Base-by-base conservation (phyloP, 257 asterid species). In the Ehretia macrophylla region DNA sequence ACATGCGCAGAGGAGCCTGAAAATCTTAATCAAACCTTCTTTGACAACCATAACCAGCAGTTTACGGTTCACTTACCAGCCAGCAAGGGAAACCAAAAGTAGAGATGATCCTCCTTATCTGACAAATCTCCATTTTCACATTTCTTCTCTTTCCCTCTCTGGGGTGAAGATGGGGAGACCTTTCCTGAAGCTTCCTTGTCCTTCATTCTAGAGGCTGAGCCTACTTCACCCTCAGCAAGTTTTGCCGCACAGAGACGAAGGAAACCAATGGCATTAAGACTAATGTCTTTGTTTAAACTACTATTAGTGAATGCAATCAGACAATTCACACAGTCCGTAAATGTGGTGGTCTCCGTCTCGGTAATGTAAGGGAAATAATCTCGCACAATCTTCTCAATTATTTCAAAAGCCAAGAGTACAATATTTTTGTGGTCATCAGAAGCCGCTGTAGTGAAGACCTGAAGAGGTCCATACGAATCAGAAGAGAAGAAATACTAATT, bases 391-490 rank as follows among this genome's bases (percentile, higher is more conserved):
- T 86, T 92, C 83, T 92, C 99, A 63, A 79, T 92, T 67, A 92
- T 88, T 78, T 92, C 97, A 56, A 92, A 92, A 37, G 99, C 86
- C 72, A 92, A 78, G 59, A 92, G 84, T 62, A 92, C 97, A 73
- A 92, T 92, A 75, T 81, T 88, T 79, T 83, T 92, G 67, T 88
- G 95, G 73, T 92, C 99, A 74, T 92, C 99, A 75, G 83, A 91
- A 62, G 99, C 95, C 39, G 99, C 99, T 54, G 96, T 88, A 17
- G 97, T 92, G 74, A 92, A 92, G 60, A 92, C 97, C 97, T 92
- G 88, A 72, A 75, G 17, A 16, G 51, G 4, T 27, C 35, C 35
- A 27, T 6, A 27, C 4, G 6, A 27, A 27, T 27, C 35, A 27
- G 35, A 27, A 1, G 35, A 27, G 35, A 27, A 27, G 35, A 6